Base-by-base conservation (phyloP, 306 rosid species). In the Vigna hirtella region DNA sequence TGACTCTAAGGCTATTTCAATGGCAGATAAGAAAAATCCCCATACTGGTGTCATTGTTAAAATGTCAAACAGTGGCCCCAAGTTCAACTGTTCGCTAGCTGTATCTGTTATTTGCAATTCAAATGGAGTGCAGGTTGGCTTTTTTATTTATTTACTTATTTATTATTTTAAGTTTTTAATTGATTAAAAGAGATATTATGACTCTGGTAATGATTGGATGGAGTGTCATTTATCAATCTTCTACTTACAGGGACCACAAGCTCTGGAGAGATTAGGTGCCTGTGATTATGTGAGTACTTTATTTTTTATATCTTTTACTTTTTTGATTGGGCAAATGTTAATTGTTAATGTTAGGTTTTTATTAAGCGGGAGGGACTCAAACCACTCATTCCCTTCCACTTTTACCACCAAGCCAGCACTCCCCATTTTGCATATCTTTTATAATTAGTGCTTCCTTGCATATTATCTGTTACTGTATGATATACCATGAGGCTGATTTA, bases 261-360 rank as follows among this genome's bases (percentile, higher is more conserved):
- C 81, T 6, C 65, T 95, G 79, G 83, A 89, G 77, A 85, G 83
- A 82, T 80, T 66, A 51, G 98, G 98, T 78, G 72, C 70, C 47
- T 92, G 98, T 68, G 73, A 88, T 79, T 95, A 92, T 77, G 98
- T 95, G 77, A 89, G 98, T 88, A 76, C 85, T 80, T 83, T 82
- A 38, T 58, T 59, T 77, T 8, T 11, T 2, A 42, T 9, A 42
- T 9, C 1, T 42, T 9, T 42, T 42, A 1, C 9, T 42, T 42
- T 42, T 42, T 42, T 42, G 1, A 9, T 42, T 9, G 13, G 13
- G 4, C 12, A 42, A 42, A 42, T 42, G 4, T 42, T 42, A 9
- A 1, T 42, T 42, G 47, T 42, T 42, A 9, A 9, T 42, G 47
- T 42, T 42, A 9, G 47, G 9, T 42, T 42, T 8, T 42, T 8